A percentile compares a stretch with the other conserved stretches of the same genome.
phyloP scores from a whole-genome alignment of 1,284 basidiomycete genomes.

The Ustilago nuda region DNA sequence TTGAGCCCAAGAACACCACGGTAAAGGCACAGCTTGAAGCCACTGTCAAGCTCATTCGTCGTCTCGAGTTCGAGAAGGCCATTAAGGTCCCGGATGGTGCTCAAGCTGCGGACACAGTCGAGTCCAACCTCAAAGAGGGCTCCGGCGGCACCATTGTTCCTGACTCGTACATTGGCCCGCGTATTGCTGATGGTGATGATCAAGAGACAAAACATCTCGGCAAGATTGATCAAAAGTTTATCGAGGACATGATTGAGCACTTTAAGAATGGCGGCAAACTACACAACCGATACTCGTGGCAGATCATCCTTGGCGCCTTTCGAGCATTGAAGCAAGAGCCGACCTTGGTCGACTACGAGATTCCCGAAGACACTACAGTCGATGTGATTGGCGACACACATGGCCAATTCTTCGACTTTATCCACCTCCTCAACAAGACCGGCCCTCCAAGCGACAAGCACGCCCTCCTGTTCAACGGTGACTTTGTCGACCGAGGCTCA shows the following conservation, averaged over 20 bases:
- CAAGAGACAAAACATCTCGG: slow-evolving; percentile 74
- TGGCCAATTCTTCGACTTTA: slow-evolving; percentile 84
- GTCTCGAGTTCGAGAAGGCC: slow-evolving; percentile 65
- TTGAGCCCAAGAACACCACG: slow-evolving; percentile 87
- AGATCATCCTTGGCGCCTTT: slow-evolving; percentile 90
- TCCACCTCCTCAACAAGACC: slow-evolving; percentile 87
- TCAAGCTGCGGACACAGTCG: slow-evolving; percentile 54
- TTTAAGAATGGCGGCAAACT: slow-evolving; percentile 92
- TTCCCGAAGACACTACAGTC: slow-evolving; percentile 79
- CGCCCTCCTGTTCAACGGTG: slow-evolving; percentile 67
- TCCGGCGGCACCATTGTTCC: slow-evolving; percentile 49
- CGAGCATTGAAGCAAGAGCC: slow-evolving; percentile 81
- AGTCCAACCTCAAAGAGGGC: slow-evolving; percentile 58
- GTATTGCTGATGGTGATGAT: slow-evolving; percentile 45
- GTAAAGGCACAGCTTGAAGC: slow-evolving; percentile 84
- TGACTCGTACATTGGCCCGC: slow-evolving; percentile 60
- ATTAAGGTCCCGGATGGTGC: slow-evolving; percentile 61
- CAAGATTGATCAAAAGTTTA: slow-evolving; percentile 76
- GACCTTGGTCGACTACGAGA: slow-evolving; percentile 81
- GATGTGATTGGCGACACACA: slow-evolving; percentile 65
- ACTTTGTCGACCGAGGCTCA: slow-evolving; percentile 87
- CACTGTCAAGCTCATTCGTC: slow-evolving; percentile 87
- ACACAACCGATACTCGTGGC: slow-evolving; percentile 84
- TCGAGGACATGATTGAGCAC: slow-evolving; percentile 86
- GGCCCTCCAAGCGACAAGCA: slow-evolving; percentile 71